phyloP scores from a whole-genome alignment of 768 basidiomycete species.

The Tephrocybe sp. region DNA sequence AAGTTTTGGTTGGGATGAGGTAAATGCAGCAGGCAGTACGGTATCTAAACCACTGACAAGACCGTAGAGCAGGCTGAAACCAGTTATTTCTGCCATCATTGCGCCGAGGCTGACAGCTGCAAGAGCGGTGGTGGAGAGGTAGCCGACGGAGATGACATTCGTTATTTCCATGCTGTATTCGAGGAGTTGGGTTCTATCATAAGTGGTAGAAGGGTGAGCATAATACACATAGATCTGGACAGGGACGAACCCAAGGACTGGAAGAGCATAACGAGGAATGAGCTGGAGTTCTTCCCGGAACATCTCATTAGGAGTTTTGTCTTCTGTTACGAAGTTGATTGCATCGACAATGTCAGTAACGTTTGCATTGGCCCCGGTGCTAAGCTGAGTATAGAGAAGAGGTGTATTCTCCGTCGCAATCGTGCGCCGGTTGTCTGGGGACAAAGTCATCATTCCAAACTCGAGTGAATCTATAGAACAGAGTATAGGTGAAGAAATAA shows the following conservation, averaged over 20 bases:
- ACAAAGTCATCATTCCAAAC: too few relatives aligned
- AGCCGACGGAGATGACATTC: slow-evolving; percentile 71
- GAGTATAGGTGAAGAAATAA: too few relatives aligned
- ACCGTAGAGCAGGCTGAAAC: slow-evolving; percentile 47
- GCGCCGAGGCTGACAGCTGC: slow-evolving; percentile 58
- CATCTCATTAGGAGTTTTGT: slow-evolving; percentile 16
- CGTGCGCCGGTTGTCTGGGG: too few relatives aligned
- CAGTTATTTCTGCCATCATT: slow-evolving; percentile 44
- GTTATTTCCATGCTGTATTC: slow-evolving; percentile 70
- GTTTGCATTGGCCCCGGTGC: too few relatives aligned
- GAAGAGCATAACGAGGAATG: slow-evolving; percentile 9
- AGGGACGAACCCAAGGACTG: slow-evolving; percentile 12
- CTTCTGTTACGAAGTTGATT: too few relatives aligned
- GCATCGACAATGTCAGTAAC: too few relatives aligned
- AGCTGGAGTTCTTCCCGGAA: slow-evolving; percentile 14
- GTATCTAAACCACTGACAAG: slow-evolving; percentile 69
- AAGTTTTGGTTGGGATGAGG: slow-evolving; percentile 39
- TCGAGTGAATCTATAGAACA: too few relatives aligned
- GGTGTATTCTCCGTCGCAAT: too few relatives aligned
- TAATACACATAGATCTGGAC: not conserved
- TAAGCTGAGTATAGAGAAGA: too few relatives aligned
- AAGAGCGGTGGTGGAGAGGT: slow-evolving; percentile 69
- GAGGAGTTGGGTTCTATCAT: slow-evolving; percentile 35
- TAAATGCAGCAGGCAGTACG: slow-evolving; percentile 75
- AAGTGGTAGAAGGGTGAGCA: not conserved